Evolutionary conservation across 805 yeast species (phyloP), one percentile per base, ranked within the genome.

Genomic region (Wickerhamiella domercqiae): DNA sequence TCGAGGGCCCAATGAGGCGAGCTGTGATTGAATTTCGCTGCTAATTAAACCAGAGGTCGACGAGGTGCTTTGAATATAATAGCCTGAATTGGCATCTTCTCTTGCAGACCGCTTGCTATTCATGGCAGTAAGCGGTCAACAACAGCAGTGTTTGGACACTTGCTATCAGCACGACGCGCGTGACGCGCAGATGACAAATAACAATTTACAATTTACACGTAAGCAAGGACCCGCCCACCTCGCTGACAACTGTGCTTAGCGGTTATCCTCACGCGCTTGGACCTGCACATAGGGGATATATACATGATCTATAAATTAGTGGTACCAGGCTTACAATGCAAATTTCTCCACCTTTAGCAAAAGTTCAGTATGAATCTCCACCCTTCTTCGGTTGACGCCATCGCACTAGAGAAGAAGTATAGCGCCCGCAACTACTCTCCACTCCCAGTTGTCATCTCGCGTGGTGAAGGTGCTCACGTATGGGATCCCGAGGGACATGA

Each of bases 401-500:
- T 63, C 43, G 64, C 70, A 37, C 73, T 70, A 62, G 96, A 87
- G 61, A 61, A 70, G 39, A 63, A 78, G 43, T 83, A 79, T 63
- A 81, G 95, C 35, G 97, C 97, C 21, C 96, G 86, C 64, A 87
- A 87, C 67, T 87, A 87, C 65, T 95, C 83, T 62, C 96, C 97
- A 36, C 64, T 87, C 45, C 97, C 97, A 9, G 95, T 87, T 42
- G 96, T 87, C 13, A 80, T 87, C 62, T 69, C 79, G 52, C 75
- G 68, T 52, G 97, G 94, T 13, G 47, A 57, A 42, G 97, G 97
- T 35, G 94, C 95, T 20, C 78, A 81, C 47, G 95, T 87, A 17
- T 87, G 95, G 95, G 97, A 87, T 58, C 95, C 96, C 5, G 97
- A 87, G 62, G 96, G 95, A 47, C 81, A 77, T 29, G 86, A 84